Evolutionary conservation across 257 asterid species (phyloP), one percentile per base, ranked within the genome.

Genomic region (Forsythia viridissima): DNA sequence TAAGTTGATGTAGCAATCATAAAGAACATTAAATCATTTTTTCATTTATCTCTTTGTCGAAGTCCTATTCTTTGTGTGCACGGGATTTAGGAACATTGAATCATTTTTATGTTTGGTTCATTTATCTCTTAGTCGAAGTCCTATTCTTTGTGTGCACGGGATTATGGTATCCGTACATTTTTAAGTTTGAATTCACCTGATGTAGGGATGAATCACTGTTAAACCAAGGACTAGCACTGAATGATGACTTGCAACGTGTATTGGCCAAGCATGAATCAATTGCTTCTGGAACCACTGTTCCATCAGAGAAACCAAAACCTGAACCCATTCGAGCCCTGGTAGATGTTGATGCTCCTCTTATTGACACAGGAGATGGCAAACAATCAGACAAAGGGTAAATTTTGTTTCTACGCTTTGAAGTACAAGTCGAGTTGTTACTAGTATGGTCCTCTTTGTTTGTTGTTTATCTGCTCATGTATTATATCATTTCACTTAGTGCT

Each of bases 241-340:
- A 93, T 82, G 98, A 96, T 82, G 98, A 92, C 84, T 86, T 96
- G 88, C 98, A 96, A 79, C 97, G 96, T 48, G 96, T 91, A 80
- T 82, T 96, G 67, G 97, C 97, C 82, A 96, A 90, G 84, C 97
- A 96, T 75, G 99, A 96, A 80, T 82, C 96, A 71, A 81, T 92
- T 76, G 79, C 97, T 66, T 90, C 97, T 1, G 97, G 97, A 82
- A 69, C 83, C 61, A 44, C 91, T 72, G 70, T 80, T 84, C 89
- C 72, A 83, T 48, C 78, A 41, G 96, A 85, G 81, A 91, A 89
- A 84, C 84, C 90, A 76, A 88, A 82, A 76, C 78, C 91, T 72
- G 96, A 87, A 80, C 87, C 91, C 78, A 61, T 81, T 76, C 84
- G 79, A 85, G 82, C 90, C 46, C 81, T 90, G 92, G 92, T 82